phyloP scores from a whole-genome alignment of 1,139 yeast genomes.

The Kurtzmaniella quercitrusa region DNA sequence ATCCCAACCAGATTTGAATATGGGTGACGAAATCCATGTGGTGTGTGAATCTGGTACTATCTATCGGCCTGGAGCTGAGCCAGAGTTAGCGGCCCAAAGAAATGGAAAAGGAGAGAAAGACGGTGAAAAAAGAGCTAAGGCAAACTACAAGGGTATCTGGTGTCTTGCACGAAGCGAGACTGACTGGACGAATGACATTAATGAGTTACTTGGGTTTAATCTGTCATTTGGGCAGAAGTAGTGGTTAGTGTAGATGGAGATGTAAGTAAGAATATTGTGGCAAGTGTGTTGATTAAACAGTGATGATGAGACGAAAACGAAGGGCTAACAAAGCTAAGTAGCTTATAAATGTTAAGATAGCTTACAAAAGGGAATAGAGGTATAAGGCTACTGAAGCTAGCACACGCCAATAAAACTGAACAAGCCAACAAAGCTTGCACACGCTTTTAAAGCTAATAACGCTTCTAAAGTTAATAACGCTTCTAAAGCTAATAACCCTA shows the following conservation, averaged over 20 bases:
- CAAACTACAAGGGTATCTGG: slow-evolving; percentile 58
- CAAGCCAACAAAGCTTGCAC: too few relatives aligned
- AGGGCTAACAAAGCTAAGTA: too few relatives aligned
- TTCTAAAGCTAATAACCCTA: too few relatives aligned
- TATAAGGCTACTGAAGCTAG: too few relatives aligned
- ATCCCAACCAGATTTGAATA: slow-evolving; percentile 59
- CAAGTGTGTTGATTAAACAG: too few relatives aligned
- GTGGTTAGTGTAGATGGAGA: not conserved
- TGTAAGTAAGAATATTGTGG: too few relatives aligned
- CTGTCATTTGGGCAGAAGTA: slow-evolving; percentile 56
- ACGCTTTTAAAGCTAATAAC: too few relatives aligned
- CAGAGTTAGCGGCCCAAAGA: not conserved
- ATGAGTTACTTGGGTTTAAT: slow-evolving; percentile 84
- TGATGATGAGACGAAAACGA: too few relatives aligned
- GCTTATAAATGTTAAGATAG: too few relatives aligned
- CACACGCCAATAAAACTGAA: too few relatives aligned
- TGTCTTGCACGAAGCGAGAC: slow-evolving; percentile 78
- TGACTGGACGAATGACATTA: slow-evolving; percentile 90
- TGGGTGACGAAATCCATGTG: slow-evolving; percentile 79
- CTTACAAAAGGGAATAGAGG: too few relatives aligned
- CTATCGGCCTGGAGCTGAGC: slow-evolving; percentile 32
- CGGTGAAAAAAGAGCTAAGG: not conserved
- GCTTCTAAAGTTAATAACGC: too few relatives aligned
- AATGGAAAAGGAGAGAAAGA: slow-evolving; percentile 3
- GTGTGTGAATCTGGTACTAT: slow-evolving; percentile 57